Percentiles rank a stretch among this genome's conserved stretches.
Conservation (phyloP, 2,329 filamentous ascomycete species). For the Tetracladium maxilliforme region DNA sequence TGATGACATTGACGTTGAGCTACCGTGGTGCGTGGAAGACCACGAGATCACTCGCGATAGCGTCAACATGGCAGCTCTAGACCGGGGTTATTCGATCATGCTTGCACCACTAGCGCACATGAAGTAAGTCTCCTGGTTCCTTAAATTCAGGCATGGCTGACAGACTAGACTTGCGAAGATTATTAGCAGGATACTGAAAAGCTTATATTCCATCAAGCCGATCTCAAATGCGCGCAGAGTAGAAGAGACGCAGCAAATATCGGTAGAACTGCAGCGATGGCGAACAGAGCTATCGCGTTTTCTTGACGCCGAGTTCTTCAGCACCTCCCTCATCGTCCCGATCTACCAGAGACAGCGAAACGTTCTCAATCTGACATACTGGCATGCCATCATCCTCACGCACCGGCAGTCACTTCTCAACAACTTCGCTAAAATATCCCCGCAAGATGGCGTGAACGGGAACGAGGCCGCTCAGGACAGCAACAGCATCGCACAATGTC, state of each 20-base stretch:
- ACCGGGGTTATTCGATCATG: constrained; percentile 13
- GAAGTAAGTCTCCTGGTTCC: constrained; percentile 13
- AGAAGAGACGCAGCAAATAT: constrained; percentile 13
- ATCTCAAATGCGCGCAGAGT: constrained; percentile 12
- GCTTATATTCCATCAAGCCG: constrained; percentile 19
- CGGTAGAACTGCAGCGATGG: constrained; percentile 18
- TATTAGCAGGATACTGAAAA: constrained; percentile 17
- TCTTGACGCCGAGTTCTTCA: constrained; percentile 21
- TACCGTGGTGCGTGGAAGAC: constrained; percentile 6
- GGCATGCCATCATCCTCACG: constrained; percentile 24
- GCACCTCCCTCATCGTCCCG: constrained; percentile 16
- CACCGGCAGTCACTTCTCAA: constrained; percentile 21
- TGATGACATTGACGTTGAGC: constrained; percentile 9
- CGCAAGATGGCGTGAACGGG: constrained; percentile 4
- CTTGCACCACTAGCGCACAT: constrained; percentile 19
- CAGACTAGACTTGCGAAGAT: constrained; percentile 16
- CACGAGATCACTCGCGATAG: neutral
- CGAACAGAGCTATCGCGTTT: constrained; percentile 18
- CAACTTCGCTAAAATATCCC: constrained; percentile 15
- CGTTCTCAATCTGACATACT: constrained; percentile 24
- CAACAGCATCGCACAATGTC: constrained; percentile 9
- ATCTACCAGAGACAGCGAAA: constrained; percentile 25
- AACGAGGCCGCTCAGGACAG: constrained; percentile 5
- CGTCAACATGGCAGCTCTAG: constrained; percentile 1
- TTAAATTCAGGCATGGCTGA: neutral